Conservation (phyloP, 108 stramenopile genomes). For the Cyclostephanos tholiformis region DNA sequence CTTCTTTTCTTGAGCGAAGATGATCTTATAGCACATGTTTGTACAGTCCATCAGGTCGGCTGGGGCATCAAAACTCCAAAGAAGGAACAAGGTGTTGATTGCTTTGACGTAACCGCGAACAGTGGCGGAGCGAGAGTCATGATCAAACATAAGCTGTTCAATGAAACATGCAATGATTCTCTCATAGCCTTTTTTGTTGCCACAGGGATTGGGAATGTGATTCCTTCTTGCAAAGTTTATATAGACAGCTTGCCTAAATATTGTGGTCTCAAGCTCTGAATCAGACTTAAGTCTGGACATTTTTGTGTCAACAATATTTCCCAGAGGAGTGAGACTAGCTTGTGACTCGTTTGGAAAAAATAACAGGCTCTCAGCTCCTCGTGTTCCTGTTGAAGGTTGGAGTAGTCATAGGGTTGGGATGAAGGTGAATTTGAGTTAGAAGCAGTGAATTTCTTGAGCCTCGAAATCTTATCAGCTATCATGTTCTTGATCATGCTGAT, state of each 20-base stretch:
- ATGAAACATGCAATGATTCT: background rate
- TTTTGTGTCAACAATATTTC: background rate
- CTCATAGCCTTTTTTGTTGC: background rate
- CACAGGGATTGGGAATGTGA: background rate
- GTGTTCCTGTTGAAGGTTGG: slow-evolving; percentile 6
- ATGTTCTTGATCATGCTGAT: too few relatives aligned
- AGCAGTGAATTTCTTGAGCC: too few relatives aligned
- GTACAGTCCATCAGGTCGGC: background rate
- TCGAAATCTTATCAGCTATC: too few relatives aligned
- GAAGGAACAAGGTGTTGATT: slow-evolving; percentile 2
- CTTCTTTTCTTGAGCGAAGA: background rate
- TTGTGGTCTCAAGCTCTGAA: background rate
- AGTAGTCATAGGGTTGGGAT: too few relatives aligned
- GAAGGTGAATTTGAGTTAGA: background rate
- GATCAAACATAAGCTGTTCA: background rate
- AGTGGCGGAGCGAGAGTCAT: background rate
- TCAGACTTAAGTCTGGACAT: background rate
- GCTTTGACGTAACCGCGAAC: background rate
- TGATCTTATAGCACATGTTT: background rate
- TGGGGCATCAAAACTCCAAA: background rate
- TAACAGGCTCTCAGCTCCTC: slow-evolving; percentile 3
- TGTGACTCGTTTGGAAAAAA: slow-evolving; percentile 8
- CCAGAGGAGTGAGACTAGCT: background rate
- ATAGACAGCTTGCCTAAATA: too few relatives aligned
- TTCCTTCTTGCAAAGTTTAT: background rate